These are phyloP conservation scores for Skeletonema tropicum DNA, from an alignment of 108 stramenopile species.

Conservation along the genomic window DNA sequence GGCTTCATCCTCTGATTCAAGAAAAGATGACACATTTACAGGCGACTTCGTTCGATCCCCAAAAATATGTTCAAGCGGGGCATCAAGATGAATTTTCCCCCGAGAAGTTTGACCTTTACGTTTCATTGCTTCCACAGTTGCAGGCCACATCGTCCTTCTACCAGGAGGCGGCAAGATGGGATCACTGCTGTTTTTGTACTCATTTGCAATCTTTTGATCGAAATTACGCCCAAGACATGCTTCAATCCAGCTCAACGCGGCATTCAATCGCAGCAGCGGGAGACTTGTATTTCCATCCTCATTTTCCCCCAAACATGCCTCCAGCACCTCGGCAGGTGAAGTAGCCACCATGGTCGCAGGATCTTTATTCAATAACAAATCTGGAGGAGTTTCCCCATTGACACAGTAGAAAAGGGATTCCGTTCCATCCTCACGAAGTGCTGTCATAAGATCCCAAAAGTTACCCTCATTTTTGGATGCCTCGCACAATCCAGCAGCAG, in stretches of 20 bases:
- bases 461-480: conserved; percentile 58
- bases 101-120: conserved; percentile 11
- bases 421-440: conserved; percentile 54
- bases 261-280: conserved; percentile 51
- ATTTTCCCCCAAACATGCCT: conserved; percentile 25
- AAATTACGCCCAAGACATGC: conserved; percentile 55
- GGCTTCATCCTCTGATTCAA: conserved; percentile 30
- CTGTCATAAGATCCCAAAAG: conserved; percentile 62
- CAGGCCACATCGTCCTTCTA: conserved; percentile 49
- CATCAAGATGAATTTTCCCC: conserved; percentile 45
- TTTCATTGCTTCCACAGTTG: conserved; percentile 24
- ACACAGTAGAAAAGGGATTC: conserved; percentile 56
- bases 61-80: conserved; percentile 31
- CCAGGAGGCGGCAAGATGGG: conserved; percentile 36
- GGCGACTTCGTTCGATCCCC: conserved; percentile 6
- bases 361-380: conserved; percentile 46
- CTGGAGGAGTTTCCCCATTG: conserved; percentile 30
- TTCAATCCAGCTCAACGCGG: conserved; percentile 65
- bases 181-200: conserved; percentile 31
- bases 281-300: conserved; percentile 13
- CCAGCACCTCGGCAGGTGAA: conserved; percentile 54
- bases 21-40: conserved; percentile 22
- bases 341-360: conserved; percentile 30
- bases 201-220: conserved; percentile 12
- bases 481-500: neutral